Percentiles rank a stretch among this genome's conserved stretches.
phyloP scores from a whole-genome alignment of 2,329 filamentous ascomycete genomes.

The Penicillium janthinellum region DNA sequence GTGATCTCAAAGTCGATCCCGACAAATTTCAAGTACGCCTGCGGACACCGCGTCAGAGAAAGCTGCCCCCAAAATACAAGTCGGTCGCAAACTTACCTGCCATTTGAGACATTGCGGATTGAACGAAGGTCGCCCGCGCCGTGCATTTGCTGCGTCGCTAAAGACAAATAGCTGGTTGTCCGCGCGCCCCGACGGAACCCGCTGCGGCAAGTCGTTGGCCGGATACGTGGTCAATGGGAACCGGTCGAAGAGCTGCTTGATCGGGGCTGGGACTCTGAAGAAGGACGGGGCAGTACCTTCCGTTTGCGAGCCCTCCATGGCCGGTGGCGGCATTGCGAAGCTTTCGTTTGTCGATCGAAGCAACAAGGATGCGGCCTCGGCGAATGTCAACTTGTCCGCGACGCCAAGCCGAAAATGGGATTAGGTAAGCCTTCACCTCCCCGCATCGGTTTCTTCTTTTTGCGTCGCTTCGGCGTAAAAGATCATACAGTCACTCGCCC shows the following conservation, averaged over 20 bases:
- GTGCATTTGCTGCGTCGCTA: conserved; percentile 64
- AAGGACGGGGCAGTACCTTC: conserved; percentile 32
- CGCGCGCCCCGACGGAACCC: conserved; percentile 52
- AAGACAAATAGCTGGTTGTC: conserved; percentile 75
- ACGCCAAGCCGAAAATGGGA: conserved; percentile 1
- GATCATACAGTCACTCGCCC: not conserved
- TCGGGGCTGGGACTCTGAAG: conserved; percentile 62
- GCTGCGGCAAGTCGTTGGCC: conserved; percentile 71
- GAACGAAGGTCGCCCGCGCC: conserved; percentile 69
- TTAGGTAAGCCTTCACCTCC: conserved; percentile 10
- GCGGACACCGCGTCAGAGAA: conserved; percentile 12
- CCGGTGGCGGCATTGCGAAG: conserved; percentile 30
- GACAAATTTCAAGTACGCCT: conserved; percentile 83
- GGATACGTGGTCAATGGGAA: conserved; percentile 79
- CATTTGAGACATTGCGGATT: conserved; percentile 94
- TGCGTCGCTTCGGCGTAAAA: not conserved
- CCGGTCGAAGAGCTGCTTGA: conserved; percentile 79
- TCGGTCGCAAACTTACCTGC: conserved; percentile 66
- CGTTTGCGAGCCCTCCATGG: conserved; percentile 27
- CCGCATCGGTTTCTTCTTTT: conserved; percentile 12
- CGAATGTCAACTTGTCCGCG: conserved; percentile 8
- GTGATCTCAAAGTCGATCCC: conserved; percentile 67
- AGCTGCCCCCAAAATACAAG: not conserved
- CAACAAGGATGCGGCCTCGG: conserved; percentile 8
- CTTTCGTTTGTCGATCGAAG: conserved; percentile 8